A percentile compares a stretch with the other conserved stretches of the same genome.
These are phyloP conservation scores for Ustilago nuda DNA, from an alignment of 1,284 basidiomycete genomes.

Conservation along the genomic window DNA sequence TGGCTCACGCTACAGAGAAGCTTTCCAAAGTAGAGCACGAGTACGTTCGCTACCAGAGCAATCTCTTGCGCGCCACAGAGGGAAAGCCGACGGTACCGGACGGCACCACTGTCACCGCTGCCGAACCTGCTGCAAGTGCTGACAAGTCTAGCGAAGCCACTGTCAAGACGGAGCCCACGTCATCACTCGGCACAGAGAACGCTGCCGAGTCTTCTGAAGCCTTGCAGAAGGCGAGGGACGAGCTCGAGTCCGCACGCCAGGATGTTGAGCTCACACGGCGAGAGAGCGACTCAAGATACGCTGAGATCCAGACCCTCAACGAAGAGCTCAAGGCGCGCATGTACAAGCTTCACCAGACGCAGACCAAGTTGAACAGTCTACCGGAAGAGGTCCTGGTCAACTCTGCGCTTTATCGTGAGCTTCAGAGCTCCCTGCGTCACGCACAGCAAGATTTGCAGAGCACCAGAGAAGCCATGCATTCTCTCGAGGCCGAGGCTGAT, in stretches of 20 bases:
- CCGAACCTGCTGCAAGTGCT: slow-evolving; percentile 10
- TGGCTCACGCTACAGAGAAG: slow-evolving; percentile 31
- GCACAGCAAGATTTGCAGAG: slow-evolving; percentile 30
- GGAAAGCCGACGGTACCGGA: slow-evolving; percentile 39
- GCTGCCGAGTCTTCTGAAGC: slow-evolving; percentile 27
- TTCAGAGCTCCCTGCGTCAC: slow-evolving; percentile 26
- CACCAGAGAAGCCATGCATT: slow-evolving; percentile 23
- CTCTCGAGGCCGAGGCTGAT: slow-evolving; percentile 55
- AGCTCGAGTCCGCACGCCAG: slow-evolving; percentile 38
- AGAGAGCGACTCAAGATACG: slow-evolving; percentile 50
- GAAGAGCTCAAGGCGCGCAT: slow-evolving; percentile 42
- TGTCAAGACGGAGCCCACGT: slow-evolving; percentile 20
- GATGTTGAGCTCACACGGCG: slow-evolving; percentile 42
- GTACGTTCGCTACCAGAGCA: slow-evolving; percentile 52
- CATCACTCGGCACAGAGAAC: slow-evolving; percentile 4
- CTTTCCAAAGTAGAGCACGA: slow-evolving; percentile 47
- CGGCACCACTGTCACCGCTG: slow-evolving; percentile 17
- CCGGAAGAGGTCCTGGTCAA: slow-evolving; percentile 41
- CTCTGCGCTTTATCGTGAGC: slow-evolving; percentile 40
- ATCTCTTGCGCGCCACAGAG: slow-evolving; percentile 49
- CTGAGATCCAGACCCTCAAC: slow-evolving; percentile 49
- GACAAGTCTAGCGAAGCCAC: background rate
- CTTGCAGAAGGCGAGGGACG: slow-evolving; percentile 33
- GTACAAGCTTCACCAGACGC: slow-evolving; percentile 33
- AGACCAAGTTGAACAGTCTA: slow-evolving; percentile 31